These are phyloP conservation scores for Euphorbia tirucalli DNA, from an alignment of 345 rosid species.

Conservation along the genomic window DNA sequence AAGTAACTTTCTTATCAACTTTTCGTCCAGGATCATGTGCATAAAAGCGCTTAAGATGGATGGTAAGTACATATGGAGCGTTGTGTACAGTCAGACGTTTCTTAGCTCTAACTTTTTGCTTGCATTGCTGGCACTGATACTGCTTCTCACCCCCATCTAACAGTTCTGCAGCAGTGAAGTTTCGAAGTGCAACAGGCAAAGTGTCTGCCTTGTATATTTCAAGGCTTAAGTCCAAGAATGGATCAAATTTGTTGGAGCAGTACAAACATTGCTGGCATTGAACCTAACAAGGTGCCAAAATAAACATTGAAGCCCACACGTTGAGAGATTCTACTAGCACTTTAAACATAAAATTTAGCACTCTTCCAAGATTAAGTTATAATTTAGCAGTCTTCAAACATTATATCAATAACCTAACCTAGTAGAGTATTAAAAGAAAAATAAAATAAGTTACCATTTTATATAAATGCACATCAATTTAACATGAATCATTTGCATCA, in stretches of 20 bases:
- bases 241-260: slow-evolving; percentile 84
- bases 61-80: slow-evolving; percentile 76
- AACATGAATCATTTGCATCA: not conserved
- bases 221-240: slow-evolving; percentile 87
- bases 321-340: slow-evolving; percentile 2
- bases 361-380: not conserved
- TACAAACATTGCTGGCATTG: slow-evolving; percentile 73
- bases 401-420: not conserved
- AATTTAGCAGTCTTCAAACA: not conserved
- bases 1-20: slow-evolving; percentile 68
- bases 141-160: slow-evolving; percentile 90
- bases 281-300: slow-evolving; percentile 39
- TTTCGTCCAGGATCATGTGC: slow-evolving; percentile 71
- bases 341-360: not conserved
- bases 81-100: slow-evolving; percentile 86
- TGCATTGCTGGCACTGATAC: slow-evolving; percentile 85
- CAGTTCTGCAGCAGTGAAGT: slow-evolving; percentile 71
- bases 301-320: not conserved
- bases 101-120: slow-evolving; percentile 77
- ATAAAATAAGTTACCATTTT: not conserved
- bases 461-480: not conserved
- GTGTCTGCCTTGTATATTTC: slow-evolving; percentile 83
- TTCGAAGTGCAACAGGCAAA: slow-evolving; percentile 61
- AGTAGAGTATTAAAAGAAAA: not conserved
- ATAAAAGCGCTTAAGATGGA: slow-evolving; percentile 89